Evolutionary conservation across 1,284 basidiomycete genomes (phyloP).

Genomic region (Fomitopsis pinicola): DNA sequence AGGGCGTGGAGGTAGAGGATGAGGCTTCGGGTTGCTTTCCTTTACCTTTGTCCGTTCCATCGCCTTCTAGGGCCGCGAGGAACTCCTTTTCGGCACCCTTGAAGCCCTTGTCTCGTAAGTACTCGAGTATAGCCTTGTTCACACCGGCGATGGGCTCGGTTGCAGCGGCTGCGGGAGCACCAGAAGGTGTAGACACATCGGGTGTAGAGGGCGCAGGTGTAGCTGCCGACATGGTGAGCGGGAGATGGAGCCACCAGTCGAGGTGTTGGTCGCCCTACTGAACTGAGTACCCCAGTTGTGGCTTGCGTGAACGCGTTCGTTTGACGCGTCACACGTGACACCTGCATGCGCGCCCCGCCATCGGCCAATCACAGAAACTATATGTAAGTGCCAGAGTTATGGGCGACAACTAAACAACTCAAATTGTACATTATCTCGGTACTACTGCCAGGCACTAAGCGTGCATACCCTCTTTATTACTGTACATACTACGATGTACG

Average conservation of each 20-base stretch:
- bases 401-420: too few relatives aligned
- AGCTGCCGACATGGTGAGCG: slow-evolving; percentile 36
- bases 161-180: slow-evolving; percentile 10
- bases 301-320: background rate
- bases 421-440: too few relatives aligned
- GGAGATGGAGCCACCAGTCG: background rate
- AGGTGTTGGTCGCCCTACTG: background rate
- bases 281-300: background rate
- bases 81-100: slow-evolving; percentile 73
- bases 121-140: slow-evolving; percentile 74
- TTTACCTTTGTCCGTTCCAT: slow-evolving; percentile 47
- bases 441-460: too few relatives aligned
- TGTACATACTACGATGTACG: too few relatives aligned
- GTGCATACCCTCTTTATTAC: too few relatives aligned
- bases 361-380: too few relatives aligned
- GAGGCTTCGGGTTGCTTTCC: slow-evolving; percentile 44
- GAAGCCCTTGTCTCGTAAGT: slow-evolving; percentile 81
- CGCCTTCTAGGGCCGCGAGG: slow-evolving; percentile 61
- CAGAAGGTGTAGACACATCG: slow-evolving; percentile 24
- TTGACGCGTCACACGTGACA: background rate
- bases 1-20: slow-evolving; percentile 7
- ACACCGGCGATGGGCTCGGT: slow-evolving; percentile 22
- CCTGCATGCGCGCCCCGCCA: background rate
- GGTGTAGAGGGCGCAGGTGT: slow-evolving; percentile 38
- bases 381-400: too few relatives aligned